Conservation (phyloP, 768 basidiomycete species). For the Coprinellus aureogranulatus region DNA sequence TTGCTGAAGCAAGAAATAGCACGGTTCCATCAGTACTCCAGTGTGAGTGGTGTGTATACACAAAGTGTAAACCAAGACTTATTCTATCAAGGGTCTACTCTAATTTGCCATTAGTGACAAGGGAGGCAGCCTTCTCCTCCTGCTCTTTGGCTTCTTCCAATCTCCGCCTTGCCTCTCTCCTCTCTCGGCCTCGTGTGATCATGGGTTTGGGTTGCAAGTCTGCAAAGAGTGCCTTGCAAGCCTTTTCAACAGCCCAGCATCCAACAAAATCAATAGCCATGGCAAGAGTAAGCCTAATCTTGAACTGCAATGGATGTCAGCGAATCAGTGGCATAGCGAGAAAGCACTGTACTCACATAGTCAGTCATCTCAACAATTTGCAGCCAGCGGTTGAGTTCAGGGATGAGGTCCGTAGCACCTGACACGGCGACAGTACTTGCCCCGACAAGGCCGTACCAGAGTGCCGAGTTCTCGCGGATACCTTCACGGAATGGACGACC, state of each 20-base stretch:
- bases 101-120: not conserved
- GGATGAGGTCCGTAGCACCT: slow-evolving; percentile 91
- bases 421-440: slow-evolving; percentile 89
- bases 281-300: slow-evolving; percentile 64
- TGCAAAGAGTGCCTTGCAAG: slow-evolving; percentile 85
- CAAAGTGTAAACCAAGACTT: too few relatives aligned
- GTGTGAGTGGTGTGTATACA: too few relatives aligned
- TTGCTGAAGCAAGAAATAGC: too few relatives aligned
- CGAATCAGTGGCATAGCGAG: not conserved
- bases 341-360: slow-evolving; percentile 48
- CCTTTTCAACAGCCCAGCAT: slow-evolving; percentile 79
- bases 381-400: slow-evolving; percentile 94
- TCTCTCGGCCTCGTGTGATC: slow-evolving; percentile 80
- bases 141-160: slow-evolving; percentile 17
- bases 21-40: too few relatives aligned
- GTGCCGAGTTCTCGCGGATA: slow-evolving; percentile 90
- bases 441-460: slow-evolving; percentile 89
- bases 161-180: slow-evolving; percentile 60
- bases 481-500: slow-evolving; percentile 98
- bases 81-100: too few relatives aligned
- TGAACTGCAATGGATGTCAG: slow-evolving; percentile 59
- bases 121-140: not conserved
- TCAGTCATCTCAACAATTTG: slow-evolving; percentile 91
- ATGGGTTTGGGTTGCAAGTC: slow-evolving; percentile 82
- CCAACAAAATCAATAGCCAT: slow-evolving; percentile 90